These are phyloP conservation scores for Cardamine chenopodiifolia DNA, from an alignment of 345 rosid species.

Conservation along the genomic window DNA sequence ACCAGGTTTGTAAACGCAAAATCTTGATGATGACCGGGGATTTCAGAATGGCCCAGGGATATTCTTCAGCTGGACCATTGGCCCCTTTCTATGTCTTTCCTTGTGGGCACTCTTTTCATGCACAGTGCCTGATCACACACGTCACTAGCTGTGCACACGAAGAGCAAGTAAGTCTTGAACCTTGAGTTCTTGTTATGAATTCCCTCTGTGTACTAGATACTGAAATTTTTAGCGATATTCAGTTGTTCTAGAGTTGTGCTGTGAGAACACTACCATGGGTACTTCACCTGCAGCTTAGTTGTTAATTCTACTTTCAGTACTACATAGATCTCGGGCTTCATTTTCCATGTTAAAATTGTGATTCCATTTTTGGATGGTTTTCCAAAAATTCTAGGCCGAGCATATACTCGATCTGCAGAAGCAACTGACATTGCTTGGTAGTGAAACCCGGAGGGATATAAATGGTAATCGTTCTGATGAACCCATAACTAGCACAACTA, in stretches of 20 bases:
- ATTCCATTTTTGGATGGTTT: conserved; percentile 18
- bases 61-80: conserved; percentile 82
- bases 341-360: conserved; percentile 4
- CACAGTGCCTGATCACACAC: conserved; percentile 78
- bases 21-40: conserved; percentile 67
- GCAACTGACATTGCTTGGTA: conserved; percentile 81
- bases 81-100: conserved; percentile 97
- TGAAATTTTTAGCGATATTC: conserved; percentile 1
- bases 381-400: conserved; percentile 59
- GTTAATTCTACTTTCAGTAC: neutral
- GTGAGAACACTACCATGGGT: neutral
- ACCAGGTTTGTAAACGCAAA: conserved; percentile 80
- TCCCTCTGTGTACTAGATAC: neutral
- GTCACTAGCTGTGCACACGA: conserved; percentile 42
- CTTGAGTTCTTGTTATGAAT: conserved; percentile 7
- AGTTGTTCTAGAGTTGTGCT: neutral
- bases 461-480: conserved; percentile 67
- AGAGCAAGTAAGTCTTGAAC: conserved; percentile 35
- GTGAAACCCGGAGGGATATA: conserved; percentile 66
- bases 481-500: conserved; percentile 59
- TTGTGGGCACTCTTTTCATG: conserved; percentile 91
- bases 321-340: neutral
- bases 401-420: conserved; percentile 84
- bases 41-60: conserved; percentile 69
- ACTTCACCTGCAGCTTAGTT: conserved; percentile 6